Evolutionary conservation across 805 yeast genomes (phyloP), one percentile per base, ranked within the genome.

Genomic region (Cyberlindnera suaveolens): DNA sequence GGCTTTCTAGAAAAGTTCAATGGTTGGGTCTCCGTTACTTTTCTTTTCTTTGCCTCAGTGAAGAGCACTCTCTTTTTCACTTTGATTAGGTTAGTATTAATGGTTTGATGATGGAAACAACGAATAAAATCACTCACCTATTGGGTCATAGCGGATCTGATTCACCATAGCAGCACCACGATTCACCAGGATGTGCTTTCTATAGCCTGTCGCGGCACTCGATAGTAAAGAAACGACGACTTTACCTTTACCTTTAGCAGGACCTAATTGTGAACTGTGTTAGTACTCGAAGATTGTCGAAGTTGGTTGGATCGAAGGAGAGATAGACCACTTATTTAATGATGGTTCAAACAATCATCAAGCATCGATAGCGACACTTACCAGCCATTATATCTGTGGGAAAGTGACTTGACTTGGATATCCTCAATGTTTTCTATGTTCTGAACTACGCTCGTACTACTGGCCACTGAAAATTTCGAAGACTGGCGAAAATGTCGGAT

Each of bases 21-120:
- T 14, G 78, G 74, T 43, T 67, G 70, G 30, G 64, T 61, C 41
- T 56, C 60, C 10, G 60, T 48, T 13, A 82, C 76, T 64, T 85
- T 88, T 64, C 99, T 79, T 72, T 87, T 88, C 63, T 85, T 86
- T 42, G 84, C 77, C 63, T 91, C 99, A 27, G 80, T 79, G 70
- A 93, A 91, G 47, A 91, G 70, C 41, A 93, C 96, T 68, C 89
- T 96, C 64, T 96, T 80, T 65, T 85, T 80, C 10, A 87, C 96
- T 47, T 30, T 17, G 39, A 2, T 4, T 23, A 14, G 36, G 46
- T 67, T 51, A 29, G 63, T 61, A 44, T 6, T 23, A 7, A 7
- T 38, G 20, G 13, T 19, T 13, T 1, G 13, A 29, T 11, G 14
- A 11, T 15, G n/a, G 31, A 37, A 15, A 4, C 5, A 16, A 3